Percentiles rank a stretch among this genome's conserved stretches.
Evolutionary conservation across 257 asterid genomes (phyloP).

Genomic region (Henckelia pumila): DNA sequence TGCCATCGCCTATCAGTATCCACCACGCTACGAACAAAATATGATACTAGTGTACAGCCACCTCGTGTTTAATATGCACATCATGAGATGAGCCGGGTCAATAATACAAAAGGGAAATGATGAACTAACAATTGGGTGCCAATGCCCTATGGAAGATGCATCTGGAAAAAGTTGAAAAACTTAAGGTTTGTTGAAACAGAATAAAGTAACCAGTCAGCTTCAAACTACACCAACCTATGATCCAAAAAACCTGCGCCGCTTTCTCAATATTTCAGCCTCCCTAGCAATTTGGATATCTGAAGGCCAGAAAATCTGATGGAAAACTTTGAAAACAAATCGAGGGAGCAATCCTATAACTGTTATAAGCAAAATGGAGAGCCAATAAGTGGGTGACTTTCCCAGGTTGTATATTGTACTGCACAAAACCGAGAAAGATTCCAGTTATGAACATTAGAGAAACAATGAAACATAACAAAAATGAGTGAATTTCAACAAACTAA

Average conservation of each 20-base stretch:
- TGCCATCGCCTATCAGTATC: background rate
- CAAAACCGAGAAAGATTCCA: slow-evolving; percentile 18
- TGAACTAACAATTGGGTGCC: slow-evolving; percentile 16
- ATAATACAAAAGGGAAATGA: background rate
- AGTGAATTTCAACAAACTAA: slow-evolving; percentile 12
- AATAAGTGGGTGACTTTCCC: slow-evolving; percentile 65
- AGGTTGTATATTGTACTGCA: slow-evolving; percentile 91
- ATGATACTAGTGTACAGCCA: background rate
- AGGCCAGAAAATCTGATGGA: slow-evolving; percentile 78
- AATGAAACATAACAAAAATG: background rate
- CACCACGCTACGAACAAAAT: background rate
- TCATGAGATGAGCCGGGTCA: background rate
- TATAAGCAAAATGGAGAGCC: slow-evolving; percentile 86
- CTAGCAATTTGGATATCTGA: slow-evolving; percentile 93
- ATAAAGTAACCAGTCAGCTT: slow-evolving; percentile 38
- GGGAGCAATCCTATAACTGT: slow-evolving; percentile 85
- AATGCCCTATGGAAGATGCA: slow-evolving; percentile 31
- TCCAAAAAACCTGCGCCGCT: slow-evolving; percentile 38
- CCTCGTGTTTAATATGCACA: background rate
- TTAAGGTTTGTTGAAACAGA: slow-evolving; percentile 26
- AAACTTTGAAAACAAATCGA: slow-evolving; percentile 69
- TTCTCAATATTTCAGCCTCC: slow-evolving; percentile 82
- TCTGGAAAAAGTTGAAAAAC: slow-evolving; percentile 30
- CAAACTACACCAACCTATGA: slow-evolving; percentile 44
- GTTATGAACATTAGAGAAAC: slow-evolving; percentile 16